A percentile compares a stretch with the other conserved stretches of the same genome.
phyloP scores from a whole-genome alignment of 192 early-diverging fungal genomes.

The Umbelopsis sp. region DNA sequence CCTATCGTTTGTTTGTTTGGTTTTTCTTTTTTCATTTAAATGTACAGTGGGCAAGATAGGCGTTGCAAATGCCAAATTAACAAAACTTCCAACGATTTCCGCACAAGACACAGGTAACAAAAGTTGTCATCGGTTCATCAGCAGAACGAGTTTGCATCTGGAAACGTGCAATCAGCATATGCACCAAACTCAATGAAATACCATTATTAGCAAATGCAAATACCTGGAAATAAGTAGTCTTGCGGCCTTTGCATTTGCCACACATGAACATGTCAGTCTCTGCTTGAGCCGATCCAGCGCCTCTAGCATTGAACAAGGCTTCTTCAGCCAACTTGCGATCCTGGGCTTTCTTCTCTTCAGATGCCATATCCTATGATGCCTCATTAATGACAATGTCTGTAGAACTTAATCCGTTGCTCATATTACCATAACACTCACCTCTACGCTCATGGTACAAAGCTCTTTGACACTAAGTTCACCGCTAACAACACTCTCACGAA shows the following conservation, averaged over 20 bases:
- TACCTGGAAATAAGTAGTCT: constrained; percentile 93
- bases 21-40: background rate
- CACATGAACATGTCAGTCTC: constrained; percentile 95
- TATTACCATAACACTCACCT: constrained; percentile 30
- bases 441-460: constrained; percentile 78
- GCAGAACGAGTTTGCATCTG: constrained; percentile 79
- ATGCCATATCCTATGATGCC: constrained; percentile 81
- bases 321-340: constrained; percentile 72
- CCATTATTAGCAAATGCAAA: constrained; percentile 42
- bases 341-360: constrained; percentile 75
- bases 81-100: constrained; percentile 80
- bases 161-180: background rate
- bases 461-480: constrained; percentile 64
- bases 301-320: constrained; percentile 76
- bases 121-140: constrained; percentile 99
- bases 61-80: background rate
- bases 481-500: constrained; percentile 67
- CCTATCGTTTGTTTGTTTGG: background rate
- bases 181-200: background rate
- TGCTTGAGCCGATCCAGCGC: constrained; percentile 71
- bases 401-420: background rate
- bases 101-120: constrained; percentile 90
- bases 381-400: background rate
- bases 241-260: constrained; percentile 88
- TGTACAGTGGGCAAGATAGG: background rate